These are phyloP conservation scores for Massariosphaeria phaeospora DNA, from an alignment of 495 filamentous ascomycete genomes.

Conservation along the genomic window DNA sequence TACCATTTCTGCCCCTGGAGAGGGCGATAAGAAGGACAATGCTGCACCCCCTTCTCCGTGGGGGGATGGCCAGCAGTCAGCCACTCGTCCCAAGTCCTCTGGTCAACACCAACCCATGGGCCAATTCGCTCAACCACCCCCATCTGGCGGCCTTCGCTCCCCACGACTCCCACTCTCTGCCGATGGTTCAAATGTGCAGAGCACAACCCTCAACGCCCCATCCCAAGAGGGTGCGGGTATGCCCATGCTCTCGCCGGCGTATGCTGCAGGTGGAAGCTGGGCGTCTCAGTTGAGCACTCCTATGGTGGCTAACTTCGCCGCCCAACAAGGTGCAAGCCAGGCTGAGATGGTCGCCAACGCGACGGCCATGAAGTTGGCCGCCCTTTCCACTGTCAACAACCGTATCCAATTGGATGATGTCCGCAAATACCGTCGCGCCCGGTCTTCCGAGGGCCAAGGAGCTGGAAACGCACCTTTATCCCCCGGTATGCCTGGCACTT, in stretches of 20 bases:
- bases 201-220: constrained; percentile 68
- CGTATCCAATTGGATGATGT: constrained; percentile 95
- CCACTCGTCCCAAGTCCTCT: constrained; percentile 83
- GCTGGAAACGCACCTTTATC: constrained; percentile 41
- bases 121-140: constrained; percentile 84
- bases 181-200: constrained; percentile 70
- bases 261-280: constrained; percentile 81
- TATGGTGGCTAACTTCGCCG: constrained; percentile 78
- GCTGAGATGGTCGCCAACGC: constrained; percentile 99
- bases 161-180: constrained; percentile 63
- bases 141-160: constrained; percentile 75
- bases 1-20: constrained; percentile 63
- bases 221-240: constrained; percentile 63
- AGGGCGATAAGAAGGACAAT: constrained; percentile 37
- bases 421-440: constrained; percentile 84
- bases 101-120: constrained; percentile 86
- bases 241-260: constrained; percentile 77
- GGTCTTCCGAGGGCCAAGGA: constrained; percentile 78
- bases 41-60: constrained; percentile 69
- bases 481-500: constrained; percentile 55
- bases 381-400: constrained; percentile 95
- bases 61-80: constrained; percentile 57
- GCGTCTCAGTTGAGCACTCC: constrained; percentile 98
- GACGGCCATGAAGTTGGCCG: constrained; percentile 97
- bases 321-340: constrained; percentile 55